These are phyloP conservation scores for Hypoxylon subgilvum DNA, from an alignment of 495 filamentous ascomycete genomes.

Conservation along the genomic window DNA sequence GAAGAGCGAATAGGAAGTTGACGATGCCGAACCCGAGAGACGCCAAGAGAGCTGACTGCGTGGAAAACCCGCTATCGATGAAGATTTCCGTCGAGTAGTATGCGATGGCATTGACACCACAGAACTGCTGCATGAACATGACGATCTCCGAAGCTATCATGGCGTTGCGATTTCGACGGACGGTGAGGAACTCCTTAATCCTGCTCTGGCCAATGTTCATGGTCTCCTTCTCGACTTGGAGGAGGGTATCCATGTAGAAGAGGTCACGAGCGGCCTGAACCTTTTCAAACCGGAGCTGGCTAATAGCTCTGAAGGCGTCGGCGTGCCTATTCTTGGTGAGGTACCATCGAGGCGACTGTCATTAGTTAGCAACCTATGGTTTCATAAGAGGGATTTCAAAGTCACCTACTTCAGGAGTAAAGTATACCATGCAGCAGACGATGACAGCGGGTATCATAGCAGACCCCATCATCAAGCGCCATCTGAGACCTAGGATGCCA, in stretches of 20 bases:
- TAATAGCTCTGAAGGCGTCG: conserved; percentile 71
- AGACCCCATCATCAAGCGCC: conserved; percentile 85
- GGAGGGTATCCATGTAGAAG: conserved; percentile 77
- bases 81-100: conserved; percentile 76
- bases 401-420: conserved; percentile 68
- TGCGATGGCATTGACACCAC: conserved; percentile 68
- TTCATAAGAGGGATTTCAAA: background rate
- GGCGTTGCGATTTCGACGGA: conserved; percentile 79
- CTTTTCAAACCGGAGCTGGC: conserved; percentile 68
- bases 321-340: conserved; percentile 70
- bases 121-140: conserved; percentile 89
- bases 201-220: conserved; percentile 67
- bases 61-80: conserved; percentile 60
- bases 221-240: conserved; percentile 67
- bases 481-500: conserved; percentile 71
- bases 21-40: conserved; percentile 80
- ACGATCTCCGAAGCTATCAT: conserved; percentile 75
- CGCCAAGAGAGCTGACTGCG: conserved; percentile 64
- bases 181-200: conserved; percentile 70
- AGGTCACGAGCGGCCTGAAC: conserved; percentile 82
- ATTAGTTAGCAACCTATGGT: conserved; percentile 9
- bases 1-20: conserved; percentile 79
- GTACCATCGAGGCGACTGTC: conserved; percentile 69
- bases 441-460: conserved; percentile 75
- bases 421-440: conserved; percentile 71